Base-by-base conservation (phyloP, 2,329 filamentous ascomycete species). In the Stemphylium vesicarium region DNA sequence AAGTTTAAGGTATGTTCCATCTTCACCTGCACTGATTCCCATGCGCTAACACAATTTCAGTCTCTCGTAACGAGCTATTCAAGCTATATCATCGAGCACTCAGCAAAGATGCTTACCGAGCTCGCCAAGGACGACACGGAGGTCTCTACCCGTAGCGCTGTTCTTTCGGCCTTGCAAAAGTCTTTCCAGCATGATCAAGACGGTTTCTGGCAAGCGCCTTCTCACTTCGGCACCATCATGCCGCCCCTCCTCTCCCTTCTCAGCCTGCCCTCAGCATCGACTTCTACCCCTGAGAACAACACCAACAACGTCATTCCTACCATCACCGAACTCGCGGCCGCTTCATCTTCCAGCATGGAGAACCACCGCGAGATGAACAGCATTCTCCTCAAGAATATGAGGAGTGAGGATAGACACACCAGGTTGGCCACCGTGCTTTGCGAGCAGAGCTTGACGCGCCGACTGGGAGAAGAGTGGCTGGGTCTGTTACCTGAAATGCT, bases 31-130 rank as follows among this genome's bases (percentile, higher is more conserved):
- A 10, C 52, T 5, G 52, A 18, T 15, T 59, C 39, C 57, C 57
- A 42, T 38, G 44, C 26, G 38, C 60, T 67, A 59, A 62, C 59
- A 15, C 8, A 39, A 11, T 46, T 57, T 0, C 63, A 84, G 83
- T 95, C 92, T 7, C 94, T 98, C 53, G 92, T 98, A 54, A 98
- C 95, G 9, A 89, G 88, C 75, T 99, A 99, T 74, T 88, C 91
- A 2, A 89, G 88, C 57, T 96, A 96, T 71, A 80, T 96, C 24
- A 77, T 96, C 54, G 92, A 96, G 36, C 88, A 87, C 62, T 86
- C 88, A 0, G 86, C 89, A 24, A 81, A 84, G 40, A 80, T 90
- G 15, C 82, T 96, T 33, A 46, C 77, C 69, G 46, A 74, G 68
- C 68, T 74, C 46, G 63, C 71, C 45, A 57, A 52, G 50, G 18